Evolutionary conservation across 2,329 filamentous ascomycete species (phyloP).

Genomic region (Diaporthe sp.): DNA sequence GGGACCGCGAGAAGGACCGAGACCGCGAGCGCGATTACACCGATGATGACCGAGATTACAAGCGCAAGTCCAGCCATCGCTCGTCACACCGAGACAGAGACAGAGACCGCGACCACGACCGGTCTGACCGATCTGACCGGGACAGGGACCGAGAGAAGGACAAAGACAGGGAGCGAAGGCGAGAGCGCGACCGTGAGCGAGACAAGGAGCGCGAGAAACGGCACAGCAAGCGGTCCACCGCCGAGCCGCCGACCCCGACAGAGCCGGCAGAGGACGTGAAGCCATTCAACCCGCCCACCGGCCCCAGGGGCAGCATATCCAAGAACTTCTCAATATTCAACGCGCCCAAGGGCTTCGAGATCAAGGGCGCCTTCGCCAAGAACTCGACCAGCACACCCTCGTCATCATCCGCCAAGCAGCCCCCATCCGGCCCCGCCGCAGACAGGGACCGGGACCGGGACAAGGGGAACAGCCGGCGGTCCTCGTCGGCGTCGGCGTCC

Average conservation of each 20-base stretch:
- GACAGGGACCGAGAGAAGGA: conserved; percentile 51
- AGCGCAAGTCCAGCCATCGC: conserved; percentile 40
- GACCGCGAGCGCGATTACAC: conserved; percentile 46
- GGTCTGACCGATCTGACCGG: conserved; percentile 37
- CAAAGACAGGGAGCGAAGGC: conserved; percentile 52
- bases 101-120: conserved; percentile 41
- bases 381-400: conserved; percentile 3
- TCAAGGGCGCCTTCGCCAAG: conserved; percentile 50
- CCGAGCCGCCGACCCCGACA: conserved; percentile 50
- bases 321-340: conserved; percentile 42
- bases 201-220: conserved; percentile 52
- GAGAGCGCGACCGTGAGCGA: conserved; percentile 54
- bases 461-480: conserved; percentile 50
- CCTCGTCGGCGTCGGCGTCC: conserved; percentile 52
- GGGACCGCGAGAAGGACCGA: conserved; percentile 47
- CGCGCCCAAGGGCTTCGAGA: conserved; percentile 52
- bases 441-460: conserved; percentile 26
- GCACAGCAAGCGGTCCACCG: conserved; percentile 50
- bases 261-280: conserved; percentile 54
- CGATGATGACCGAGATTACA: conserved; percentile 44
- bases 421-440: conserved; percentile 42
- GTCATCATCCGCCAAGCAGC: conserved; percentile 42
- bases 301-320: conserved; percentile 51
- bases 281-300: conserved; percentile 59
- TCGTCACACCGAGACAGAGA: conserved; percentile 32